Conservation (phyloP, 2,329 filamentous ascomycete species). For the Parascedosporium putredinis region DNA sequence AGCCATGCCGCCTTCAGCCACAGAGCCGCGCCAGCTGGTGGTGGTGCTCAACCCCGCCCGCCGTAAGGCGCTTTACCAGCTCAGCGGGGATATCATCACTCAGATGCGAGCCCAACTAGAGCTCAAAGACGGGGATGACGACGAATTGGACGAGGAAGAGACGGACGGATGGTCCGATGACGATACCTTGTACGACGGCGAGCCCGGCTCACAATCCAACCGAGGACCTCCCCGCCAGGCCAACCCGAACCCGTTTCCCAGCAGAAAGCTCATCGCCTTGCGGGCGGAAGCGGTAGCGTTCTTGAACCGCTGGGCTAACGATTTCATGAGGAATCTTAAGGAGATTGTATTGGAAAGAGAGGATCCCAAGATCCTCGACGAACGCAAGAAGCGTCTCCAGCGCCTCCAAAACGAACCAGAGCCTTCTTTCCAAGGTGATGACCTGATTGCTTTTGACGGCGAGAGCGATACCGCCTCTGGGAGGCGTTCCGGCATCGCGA, state of each 20-base stretch:
- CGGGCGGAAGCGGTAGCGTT: constrained; percentile 46
- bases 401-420: constrained; percentile 17
- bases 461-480: constrained; percentile 23
- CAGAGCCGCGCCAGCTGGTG: constrained; percentile 44
- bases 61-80: constrained; percentile 38
- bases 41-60: constrained; percentile 42
- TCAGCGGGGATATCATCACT: constrained; percentile 40
- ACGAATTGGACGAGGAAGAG: constrained; percentile 10
- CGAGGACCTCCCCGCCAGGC: not conserved
- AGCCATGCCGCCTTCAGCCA: constrained; percentile 42
- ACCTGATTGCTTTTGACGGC: constrained; percentile 23
- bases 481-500: constrained; percentile 26
- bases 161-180: constrained; percentile 10
- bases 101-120: constrained; percentile 44
- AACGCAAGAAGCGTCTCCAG: constrained; percentile 34
- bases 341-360: constrained; percentile 51
- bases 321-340: constrained; percentile 58
- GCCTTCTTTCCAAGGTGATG: constrained; percentile 11
- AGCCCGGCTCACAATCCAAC: constrained; percentile 9
- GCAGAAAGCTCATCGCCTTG: constrained; percentile 18
- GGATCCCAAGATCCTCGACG: constrained; percentile 33
- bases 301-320: constrained; percentile 68
- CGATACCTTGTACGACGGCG: constrained; percentile 9
- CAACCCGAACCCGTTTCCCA: constrained; percentile 11
- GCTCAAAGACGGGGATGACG: constrained; percentile 18